Evolutionary conservation across 768 basidiomycete genomes (phyloP), one percentile per base, ranked within the genome.

Genomic region (Termitomyces sp.): DNA sequence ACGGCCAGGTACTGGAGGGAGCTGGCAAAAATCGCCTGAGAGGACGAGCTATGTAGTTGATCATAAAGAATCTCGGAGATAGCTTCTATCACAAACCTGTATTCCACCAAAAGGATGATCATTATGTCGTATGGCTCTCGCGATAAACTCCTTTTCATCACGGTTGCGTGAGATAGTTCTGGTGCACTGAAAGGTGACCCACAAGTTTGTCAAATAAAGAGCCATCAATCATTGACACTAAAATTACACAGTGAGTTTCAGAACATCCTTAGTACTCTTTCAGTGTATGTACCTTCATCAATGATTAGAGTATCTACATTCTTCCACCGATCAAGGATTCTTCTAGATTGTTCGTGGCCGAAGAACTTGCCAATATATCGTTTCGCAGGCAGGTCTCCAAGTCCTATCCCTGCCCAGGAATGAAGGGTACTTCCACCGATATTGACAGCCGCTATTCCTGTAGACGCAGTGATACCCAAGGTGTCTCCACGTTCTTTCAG

Each of bases 161-260:
- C 70, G 54, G 62, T 60, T 20, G 20, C 6, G 28, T 32, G 36
- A 43, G 18, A 55, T 6, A 14, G 43, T 11, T 30, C 35, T 1
- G 41, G 26, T 10, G 22, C 11, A 38, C 46, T 35, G 20, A 28
- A 45, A 28, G 11, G 38, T 5, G 26, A 2, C 72, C 65, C 57
- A 87, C 89, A 56, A 95, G 79, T 66, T 90, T 94, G 68, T 95
- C 91, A 61, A 94, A 92, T 2, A 92, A 70, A 9, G 64, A 64
- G 5, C 87, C 92, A 61, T 93, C 90, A 24, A 96, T 81, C 93
- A 96, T 94, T 1, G 93, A 94, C 52, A 95, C 92, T 94, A 54
- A 11, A n/a, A n/a, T 11, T 48, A 36, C 16, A 24, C 16, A 20
- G 9, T 62, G 47, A 40, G 16, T 47, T 36, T 48, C 44, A 50